Base-by-base conservation (phyloP, 2,329 filamentous ascomycete genomes). In the Paracoccidioides lutzii region DNA sequence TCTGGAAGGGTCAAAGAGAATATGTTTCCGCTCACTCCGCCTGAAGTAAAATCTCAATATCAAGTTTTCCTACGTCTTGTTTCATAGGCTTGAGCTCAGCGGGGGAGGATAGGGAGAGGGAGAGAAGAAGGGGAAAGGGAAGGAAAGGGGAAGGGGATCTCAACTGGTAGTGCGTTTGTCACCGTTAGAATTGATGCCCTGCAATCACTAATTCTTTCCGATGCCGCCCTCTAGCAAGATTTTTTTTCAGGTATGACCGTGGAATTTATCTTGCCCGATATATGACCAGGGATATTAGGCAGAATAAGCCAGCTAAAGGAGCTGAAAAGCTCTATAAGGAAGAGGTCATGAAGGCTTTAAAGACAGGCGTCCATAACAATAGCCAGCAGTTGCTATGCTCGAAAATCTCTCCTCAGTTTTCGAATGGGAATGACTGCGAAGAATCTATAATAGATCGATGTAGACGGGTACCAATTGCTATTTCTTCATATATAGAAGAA, bases 321-420 rank as follows among this genome's bases (percentile, higher is more conserved):
- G 33, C 8, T 6, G 32, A 30, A 40, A 51, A 28, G 42, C 9
- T 12, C n/a, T n/a, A 30, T 42, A 42, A n/a, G 38, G 9, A 22
- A 22, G 22, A 7, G 37, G 32, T 38, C 12, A 41, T 9, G 12
- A 5, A 52, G 28, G 9, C 30, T 37, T 14, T 4, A 50, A 42
- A 33, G 38, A 42, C 50, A 33, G 7, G 28, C 7, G 33, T 22
- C 37, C 50, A 33, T 41, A 54, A 49, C 54, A 54, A 55, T 37
- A 56, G 57, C 57, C 57, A 56, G 57, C 57, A 49, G 54, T 52
- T 54, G 54, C 57, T 54, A 37, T 33, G 30, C 32, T 41, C 43
- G 15, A 43, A 43, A 22, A 22, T 22, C 35, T 54, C 50, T 48
- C 40, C 32, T 41, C 50, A 41, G 42, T 52, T 40, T 10, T 12